Base-by-base conservation (phyloP, 345 rosid species). In the Euphorbia peplus region DNA sequence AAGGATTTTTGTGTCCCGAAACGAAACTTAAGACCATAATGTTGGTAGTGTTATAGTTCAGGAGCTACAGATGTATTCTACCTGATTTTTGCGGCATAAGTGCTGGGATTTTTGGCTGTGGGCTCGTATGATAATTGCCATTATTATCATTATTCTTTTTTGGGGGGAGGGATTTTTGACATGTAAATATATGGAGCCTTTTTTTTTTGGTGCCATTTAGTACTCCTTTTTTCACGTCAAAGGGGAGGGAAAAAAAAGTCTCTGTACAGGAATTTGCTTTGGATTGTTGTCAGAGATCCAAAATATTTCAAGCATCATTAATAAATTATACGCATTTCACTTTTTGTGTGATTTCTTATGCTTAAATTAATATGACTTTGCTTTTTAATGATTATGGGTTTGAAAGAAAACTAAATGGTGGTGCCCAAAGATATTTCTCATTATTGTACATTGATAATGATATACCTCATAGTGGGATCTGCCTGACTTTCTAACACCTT, bases 231-330 rank as follows among this genome's bases (percentile, higher is more conserved):
- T 48, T 46, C 35, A 37, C 9, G 35, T 66, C 32, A 60, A 68
- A 54, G 71, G 42, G 46, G 64, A 29, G 39, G 64, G 75, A 73
- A 62, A 52, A 46, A 73, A 62, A 60, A 73, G 71, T 64, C 19
- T 61, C 52, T 82, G 86, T 83, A 83, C 64, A 82, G 84, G 78
- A 81, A 76, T 69, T 32, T 32, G 42, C 44, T 59, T 68, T 73
- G 68, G 60, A 60, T 75, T 77, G 69, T 70, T 73, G 70, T 67
- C 54, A 54, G 63, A 52, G 37, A 12, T 19, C 68, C 7, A 46
- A 70, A n/a, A 78, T 53, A 58, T 60, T 65, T 77, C 64, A 71
- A n/a, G 81, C 77, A 55, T 51, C 41, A 78, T 70, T 30, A 78
- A 76, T 66, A 78, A 83, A 70, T 66, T 44, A 50, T 65, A 71